A percentile compares a stretch with the other conserved stretches of the same genome.
Evolutionary conservation across 805 yeast species (phyloP).

Genomic region (Candida adriatica): DNA sequence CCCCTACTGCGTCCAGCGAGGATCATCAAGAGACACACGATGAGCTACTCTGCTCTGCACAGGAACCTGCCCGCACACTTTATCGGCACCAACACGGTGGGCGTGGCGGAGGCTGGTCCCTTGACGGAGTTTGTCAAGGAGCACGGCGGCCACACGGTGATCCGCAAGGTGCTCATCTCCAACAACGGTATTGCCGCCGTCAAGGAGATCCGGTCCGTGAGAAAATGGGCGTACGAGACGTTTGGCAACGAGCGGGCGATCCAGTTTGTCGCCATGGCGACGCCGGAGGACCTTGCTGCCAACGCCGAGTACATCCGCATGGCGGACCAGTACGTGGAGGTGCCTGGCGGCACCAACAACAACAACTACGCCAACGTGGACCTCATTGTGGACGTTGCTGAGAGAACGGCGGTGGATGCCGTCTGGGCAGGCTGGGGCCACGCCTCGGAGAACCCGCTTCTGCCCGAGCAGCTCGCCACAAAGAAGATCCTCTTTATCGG

Average conservation of each 20-base stretch:
- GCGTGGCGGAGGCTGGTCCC: slow-evolving; percentile 65
- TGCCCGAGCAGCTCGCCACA: slow-evolving; percentile 92
- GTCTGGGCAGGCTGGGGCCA: slow-evolving; percentile 99
- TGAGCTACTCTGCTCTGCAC: slow-evolving; percentile 31
- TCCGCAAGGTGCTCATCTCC: slow-evolving; percentile 82
- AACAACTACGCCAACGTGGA: slow-evolving; percentile 98
- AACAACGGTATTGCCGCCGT: slow-evolving; percentile 99
- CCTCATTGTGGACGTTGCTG: slow-evolving; percentile 93
- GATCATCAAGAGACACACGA: too few relatives aligned
- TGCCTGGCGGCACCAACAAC: slow-evolving; percentile 98
- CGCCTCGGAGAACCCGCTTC: slow-evolving; percentile 95
- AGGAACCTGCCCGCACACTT: slow-evolving; percentile 60
- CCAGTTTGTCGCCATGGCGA: slow-evolving; percentile 96
- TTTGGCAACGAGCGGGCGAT: slow-evolving; percentile 93
- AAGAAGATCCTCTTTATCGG: slow-evolving; percentile 91
- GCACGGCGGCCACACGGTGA: slow-evolving; percentile 93
- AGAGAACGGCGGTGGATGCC: slow-evolving; percentile 93
- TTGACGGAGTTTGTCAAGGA: slow-evolving; percentile 79
- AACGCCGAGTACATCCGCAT: slow-evolving; percentile 96
- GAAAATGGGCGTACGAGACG: slow-evolving; percentile 99
- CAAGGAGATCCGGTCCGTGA: slow-evolving; percentile 91
- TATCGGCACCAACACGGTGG: slow-evolving; percentile 74
- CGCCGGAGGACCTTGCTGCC: slow-evolving; percentile 97
- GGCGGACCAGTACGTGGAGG: slow-evolving; percentile 98
- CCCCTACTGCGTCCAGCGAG: too few relatives aligned